Evolutionary conservation across 495 filamentous ascomycete species (phyloP).

Genomic region (Trichoderma parareesei): DNA sequence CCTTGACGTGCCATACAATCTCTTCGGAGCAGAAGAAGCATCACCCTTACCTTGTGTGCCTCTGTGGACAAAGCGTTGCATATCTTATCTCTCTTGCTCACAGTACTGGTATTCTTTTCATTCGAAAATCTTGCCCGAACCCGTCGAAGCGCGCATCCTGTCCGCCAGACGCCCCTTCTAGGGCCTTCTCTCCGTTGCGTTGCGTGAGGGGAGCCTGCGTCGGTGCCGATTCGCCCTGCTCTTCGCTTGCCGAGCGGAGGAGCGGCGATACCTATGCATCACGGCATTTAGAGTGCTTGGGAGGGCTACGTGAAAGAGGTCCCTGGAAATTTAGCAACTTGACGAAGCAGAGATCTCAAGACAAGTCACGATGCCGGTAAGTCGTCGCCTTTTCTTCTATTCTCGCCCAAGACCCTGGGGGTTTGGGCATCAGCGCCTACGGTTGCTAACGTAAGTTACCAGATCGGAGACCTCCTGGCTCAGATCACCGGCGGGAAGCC

Average conservation of each 20-base stretch:
- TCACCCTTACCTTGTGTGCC: not conserved
- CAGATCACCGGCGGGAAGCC: slow-evolving; percentile 44
- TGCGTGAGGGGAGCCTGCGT: not conserved
- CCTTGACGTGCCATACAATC: not conserved
- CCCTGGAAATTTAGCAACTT: not conserved
- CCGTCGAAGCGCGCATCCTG: not conserved
- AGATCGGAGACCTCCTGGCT: slow-evolving; percentile 48
- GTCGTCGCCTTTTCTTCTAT: slow-evolving; percentile 15
- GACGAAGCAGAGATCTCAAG: not conserved
- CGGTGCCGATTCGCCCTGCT: slow-evolving; percentile 3
- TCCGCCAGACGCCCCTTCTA: not conserved
- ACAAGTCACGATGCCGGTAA: slow-evolving; percentile 9
- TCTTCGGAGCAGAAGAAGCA: not conserved
- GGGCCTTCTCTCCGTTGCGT: not conserved
- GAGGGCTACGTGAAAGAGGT: slow-evolving; percentile 6
- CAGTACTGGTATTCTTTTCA: not conserved
- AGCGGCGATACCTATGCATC: not conserved
- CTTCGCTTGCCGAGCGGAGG: not conserved
- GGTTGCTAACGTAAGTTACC: not conserved
- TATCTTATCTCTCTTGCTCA: not conserved
- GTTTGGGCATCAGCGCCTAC: not conserved
- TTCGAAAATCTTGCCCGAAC: not conserved
- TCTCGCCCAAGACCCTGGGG: not conserved
- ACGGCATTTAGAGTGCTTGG: not conserved
- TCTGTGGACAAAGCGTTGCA: not conserved